A percentile compares a stretch with the other conserved stretches of the same genome.
Conservation (phyloP, 768 basidiomycete species). For the Tricholoma flavovirens region DNA sequence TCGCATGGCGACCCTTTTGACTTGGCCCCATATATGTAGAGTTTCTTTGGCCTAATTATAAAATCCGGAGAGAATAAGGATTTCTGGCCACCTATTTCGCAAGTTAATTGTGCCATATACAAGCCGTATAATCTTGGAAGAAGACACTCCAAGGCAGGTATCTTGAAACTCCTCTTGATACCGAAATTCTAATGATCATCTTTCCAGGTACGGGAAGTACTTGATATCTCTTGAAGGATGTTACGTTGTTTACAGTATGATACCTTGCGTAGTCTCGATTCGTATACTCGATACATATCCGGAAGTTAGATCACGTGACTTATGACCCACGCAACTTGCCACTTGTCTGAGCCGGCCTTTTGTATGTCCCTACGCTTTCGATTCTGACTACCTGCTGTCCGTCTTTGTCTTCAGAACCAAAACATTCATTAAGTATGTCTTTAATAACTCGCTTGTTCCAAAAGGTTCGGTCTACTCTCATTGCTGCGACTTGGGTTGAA, state of each 20-base stretch:
- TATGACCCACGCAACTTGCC: too few relatives aligned
- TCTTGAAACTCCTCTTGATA: conserved; percentile 3
- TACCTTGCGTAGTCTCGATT: too few relatives aligned
- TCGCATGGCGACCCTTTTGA: conserved; percentile 28
- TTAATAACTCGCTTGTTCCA: conserved; percentile 9
- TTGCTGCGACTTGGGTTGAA: neutral
- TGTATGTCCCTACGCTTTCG: neutral
- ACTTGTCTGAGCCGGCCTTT: too few relatives aligned
- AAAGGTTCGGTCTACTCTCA: conserved; percentile 3
- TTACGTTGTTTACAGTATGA: too few relatives aligned
- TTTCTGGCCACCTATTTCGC: conserved; percentile 32
- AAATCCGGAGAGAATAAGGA: conserved; percentile 28
- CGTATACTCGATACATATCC: too few relatives aligned
- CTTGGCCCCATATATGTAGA: conserved; percentile 31
- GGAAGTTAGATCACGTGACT: neutral
- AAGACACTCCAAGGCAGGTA: conserved; percentile 32
- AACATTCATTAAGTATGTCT: conserved; percentile 15
- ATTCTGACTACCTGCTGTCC: neutral
- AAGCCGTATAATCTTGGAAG: conserved; percentile 31
- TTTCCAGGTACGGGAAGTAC: conserved; percentile 33
- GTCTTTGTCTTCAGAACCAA: neutral
- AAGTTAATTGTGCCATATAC: conserved; percentile 30
- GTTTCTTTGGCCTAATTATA: neutral
- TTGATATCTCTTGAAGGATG: too few relatives aligned
- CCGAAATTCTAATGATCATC: neutral